Evolutionary conservation across 2,329 filamentous ascomycete species (phyloP), one percentile per base, ranked within the genome.

Genomic region (Fusarium odoratissimum): DNA sequence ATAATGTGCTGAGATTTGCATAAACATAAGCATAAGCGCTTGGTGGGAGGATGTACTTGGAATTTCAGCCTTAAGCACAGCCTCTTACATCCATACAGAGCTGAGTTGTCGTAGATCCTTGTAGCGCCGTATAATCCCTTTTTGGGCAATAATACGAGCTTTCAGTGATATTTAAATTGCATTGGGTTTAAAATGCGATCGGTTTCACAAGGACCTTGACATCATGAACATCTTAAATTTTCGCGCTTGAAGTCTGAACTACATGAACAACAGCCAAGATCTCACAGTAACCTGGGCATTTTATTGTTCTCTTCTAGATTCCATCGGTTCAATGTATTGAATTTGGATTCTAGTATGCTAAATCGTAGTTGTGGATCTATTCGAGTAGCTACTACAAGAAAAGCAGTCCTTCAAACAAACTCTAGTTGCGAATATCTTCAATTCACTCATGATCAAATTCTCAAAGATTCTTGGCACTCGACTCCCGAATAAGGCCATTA

Each of bases 51-150:
- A n/a, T 33, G 37, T 42, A 28, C 30, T 66, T 58, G 25, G 25
- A 40, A 25, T 49, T 48, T 49, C 49, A 59, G 49, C 49, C 63
- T 44, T 66, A 31, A 49, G 35, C 63, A 65, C 61, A 59, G 63
- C 60, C 62, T 21, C 45, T 35, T 30, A 54, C n/a, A 63, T 35
- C 54, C 54, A n/a, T 57, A 25, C 54, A 57, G 17, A 48, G 54
- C 54, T 57, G 54, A 60, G 21, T 14, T 60, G 46, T 23, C 35
- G 35, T 54, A 21, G 38, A 60, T 41, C 57, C 57, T 54, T 23
- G 33, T 13, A 54, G 31, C n/a, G 42, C 41, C 35, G 31, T 25
- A 25, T 38, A 5, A 38, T 44, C 5, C 63, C 42, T 0, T 17
- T 44, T 65, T 49, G 19, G 60, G 60, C 30, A 58, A 14, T 37